Base-by-base conservation (phyloP, 805 yeast genomes). In the Ogataea sp. region DNA sequence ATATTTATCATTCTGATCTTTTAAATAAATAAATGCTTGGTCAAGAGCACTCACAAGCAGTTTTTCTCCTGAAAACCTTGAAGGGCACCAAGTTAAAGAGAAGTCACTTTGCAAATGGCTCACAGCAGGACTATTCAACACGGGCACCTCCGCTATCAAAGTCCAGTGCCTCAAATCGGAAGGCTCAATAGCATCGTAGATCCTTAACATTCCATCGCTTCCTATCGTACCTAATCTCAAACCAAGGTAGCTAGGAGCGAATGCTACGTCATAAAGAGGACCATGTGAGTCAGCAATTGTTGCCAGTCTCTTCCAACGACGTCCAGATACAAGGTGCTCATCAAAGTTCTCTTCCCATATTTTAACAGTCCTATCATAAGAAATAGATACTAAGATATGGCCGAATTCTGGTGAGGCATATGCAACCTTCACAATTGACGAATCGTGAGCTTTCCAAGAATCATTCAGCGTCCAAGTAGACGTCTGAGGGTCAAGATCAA, bases 351-450 rank as follows among this genome's bases (percentile, higher is more conserved):
- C 97, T 57, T 87, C 95, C 94, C 96, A 93, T 20, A 93, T 67
- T 53, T 83, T 83, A 23, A 90, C 78, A 0, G 95, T 83, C 39
- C 95, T 73, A 54, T 93, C 99, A 59, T 83, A 87, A 1, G 96
- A 85, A 27, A 89, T 88, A 20, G 93, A 77, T 1, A 95, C 95
- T 20, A 93, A 60, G 3, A 93, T 66, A 53, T 85, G 85, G 8
- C 96, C 94, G 59, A 78, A 88, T 58, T 90, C 94, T 2, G 98
- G 98, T 37, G 86, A 83, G 1, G 97, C 96, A 94, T 96, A 93
- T 35, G 79, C 78, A 9, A 93, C 68, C 48, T 82, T 76, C 17
- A 87, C 83, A 20, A 93, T 75, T 42, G 88, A 75, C 7, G 95
- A 79, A 51, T 93, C 96, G 56, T 93, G 98, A 0, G 97, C 97